Percentiles rank a stretch among this genome's conserved stretches.
phyloP scores from a whole-genome alignment of 805 yeast species.

The Barnettozyma sucrosica region DNA sequence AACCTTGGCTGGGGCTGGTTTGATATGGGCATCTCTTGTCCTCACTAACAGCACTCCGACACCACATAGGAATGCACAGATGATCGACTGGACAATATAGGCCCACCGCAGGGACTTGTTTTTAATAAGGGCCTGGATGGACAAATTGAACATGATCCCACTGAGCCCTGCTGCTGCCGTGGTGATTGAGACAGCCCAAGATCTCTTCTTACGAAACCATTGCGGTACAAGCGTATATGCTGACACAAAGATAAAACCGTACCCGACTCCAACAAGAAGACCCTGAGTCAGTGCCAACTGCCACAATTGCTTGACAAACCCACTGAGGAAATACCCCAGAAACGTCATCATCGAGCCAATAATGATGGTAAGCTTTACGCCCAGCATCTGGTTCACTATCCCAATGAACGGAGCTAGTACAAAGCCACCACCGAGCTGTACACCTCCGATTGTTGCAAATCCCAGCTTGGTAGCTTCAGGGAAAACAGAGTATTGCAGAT shows the following conservation, averaged over 20 bases:
- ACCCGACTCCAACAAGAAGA: conserved; percentile 45
- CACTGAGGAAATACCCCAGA: conserved; percentile 53
- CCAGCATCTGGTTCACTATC: conserved; percentile 18
- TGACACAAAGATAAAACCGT: conserved; percentile 52
- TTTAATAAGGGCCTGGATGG: conserved; percentile 31
- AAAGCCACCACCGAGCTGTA: conserved; percentile 54
- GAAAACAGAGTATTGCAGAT: conserved; percentile 43
- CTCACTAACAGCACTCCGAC: conserved; percentile 32
- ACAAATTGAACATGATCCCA: conserved; percentile 37
- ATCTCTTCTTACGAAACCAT: conserved; percentile 61
- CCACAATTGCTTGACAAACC: conserved; percentile 55
- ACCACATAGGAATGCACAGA: conserved; percentile 30
- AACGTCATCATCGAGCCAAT: conserved; percentile 49
- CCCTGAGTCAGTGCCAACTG: conserved; percentile 67
- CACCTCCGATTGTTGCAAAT: conserved; percentile 64
- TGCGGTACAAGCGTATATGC: conserved; percentile 58
- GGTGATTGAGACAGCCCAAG: conserved; percentile 37
- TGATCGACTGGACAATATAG: conserved; percentile 32
- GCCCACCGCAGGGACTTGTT: conserved; percentile 30
- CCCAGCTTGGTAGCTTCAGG: conserved; percentile 50
- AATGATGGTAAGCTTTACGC: conserved; percentile 39
- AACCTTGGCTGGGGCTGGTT: conserved; percentile 30
- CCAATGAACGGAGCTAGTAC: conserved; percentile 48
- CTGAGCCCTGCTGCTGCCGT: conserved; percentile 40
- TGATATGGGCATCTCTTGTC: conserved; percentile 33